Conservation (phyloP, 2,329 filamentous ascomycete species). For the Phoma sp. region DNA sequence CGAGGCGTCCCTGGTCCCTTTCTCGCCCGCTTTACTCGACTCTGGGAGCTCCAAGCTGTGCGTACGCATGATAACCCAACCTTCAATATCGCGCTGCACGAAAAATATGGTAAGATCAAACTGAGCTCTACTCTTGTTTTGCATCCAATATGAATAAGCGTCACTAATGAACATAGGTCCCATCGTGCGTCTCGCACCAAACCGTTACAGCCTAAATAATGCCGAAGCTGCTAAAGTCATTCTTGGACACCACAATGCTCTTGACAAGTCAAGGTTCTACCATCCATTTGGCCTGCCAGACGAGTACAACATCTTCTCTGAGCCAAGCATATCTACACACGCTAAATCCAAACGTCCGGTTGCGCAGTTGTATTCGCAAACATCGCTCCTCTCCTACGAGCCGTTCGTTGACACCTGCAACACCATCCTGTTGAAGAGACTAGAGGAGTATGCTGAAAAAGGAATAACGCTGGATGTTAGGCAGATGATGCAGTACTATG, state of each 20-base stretch:
- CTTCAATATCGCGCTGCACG: constrained; percentile 50
- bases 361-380: constrained; percentile 49
- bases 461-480: constrained; percentile 47
- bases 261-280: constrained; percentile 31
- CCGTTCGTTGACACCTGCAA: constrained; percentile 48
- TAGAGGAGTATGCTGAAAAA: constrained; percentile 33
- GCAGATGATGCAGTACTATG: constrained; percentile 57
- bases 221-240: constrained; percentile 15
- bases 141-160: too few relatives aligned
- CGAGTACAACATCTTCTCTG: constrained; percentile 46
- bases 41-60: constrained; percentile 54
- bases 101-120: constrained; percentile 42
- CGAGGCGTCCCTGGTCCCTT: constrained; percentile 55
- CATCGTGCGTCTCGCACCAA: constrained; percentile 20
- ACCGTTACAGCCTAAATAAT: constrained; percentile 24
- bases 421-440: constrained; percentile 37
- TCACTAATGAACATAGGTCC: constrained; percentile 12
- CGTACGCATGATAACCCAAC: constrained; percentile 47
- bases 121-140: neutral
- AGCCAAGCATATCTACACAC: constrained; percentile 44
- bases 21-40: constrained; percentile 51
- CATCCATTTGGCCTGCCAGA: constrained; percentile 25
- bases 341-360: constrained; percentile 44
- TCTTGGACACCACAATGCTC: constrained; percentile 14
- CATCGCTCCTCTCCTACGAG: constrained; percentile 48